Evolutionary conservation across 2,329 filamentous ascomycete species (phyloP), one percentile per base, ranked within the genome.

Genomic region (Akanthomyces dipterigenus): DNA sequence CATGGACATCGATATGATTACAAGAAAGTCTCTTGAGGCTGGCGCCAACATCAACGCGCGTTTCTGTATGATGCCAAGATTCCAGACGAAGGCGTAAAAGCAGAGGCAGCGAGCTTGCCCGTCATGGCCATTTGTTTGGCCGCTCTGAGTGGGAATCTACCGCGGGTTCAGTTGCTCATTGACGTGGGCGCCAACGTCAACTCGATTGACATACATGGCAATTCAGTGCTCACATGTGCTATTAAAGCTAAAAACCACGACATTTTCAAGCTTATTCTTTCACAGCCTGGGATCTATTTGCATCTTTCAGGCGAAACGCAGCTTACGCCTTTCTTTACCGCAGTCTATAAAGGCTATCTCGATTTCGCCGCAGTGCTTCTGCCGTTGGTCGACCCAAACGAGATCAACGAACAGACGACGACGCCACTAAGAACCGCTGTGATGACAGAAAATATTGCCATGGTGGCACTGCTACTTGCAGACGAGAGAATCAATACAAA

Each of bases 51-150:
- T 55, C 38, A 51, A 51, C 34, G 12, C n/a, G n/a, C 6, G 12
- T 7, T 12, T 51, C 16, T 3, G 2, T 3, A n/a, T n/a, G n/a
- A n/a, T n/a, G n/a, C n/a, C n/a, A n/a, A n/a, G n/a, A n/a, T n/a
- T n/a, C n/a, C n/a, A n/a, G n/a, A n/a, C n/a, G n/a, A n/a, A n/a
- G n/a, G n/a, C n/a, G n/a, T n/a, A n/a, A n/a, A n/a, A n/a, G n/a
- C n/a, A n/a, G n/a, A n/a, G 22, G 6, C 1, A 3, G 14, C n/a
- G 22, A 16, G 20, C 0, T 22, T 8, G 6, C 7, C 1, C 31
- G 12, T 2, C 9, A 51, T n/a, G 12, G 49, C 31, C 49, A 36
- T 38, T 5, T 24, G 11, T 12, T 14, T 14, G n/a, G 49, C 28
- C 8, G 45, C 45, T 26, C 0, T 9, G 1, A 18, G 9, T 2